Evolutionary conservation across 2,329 filamentous ascomycete species (phyloP).

Genomic region (Fusarium torulosum): DNA sequence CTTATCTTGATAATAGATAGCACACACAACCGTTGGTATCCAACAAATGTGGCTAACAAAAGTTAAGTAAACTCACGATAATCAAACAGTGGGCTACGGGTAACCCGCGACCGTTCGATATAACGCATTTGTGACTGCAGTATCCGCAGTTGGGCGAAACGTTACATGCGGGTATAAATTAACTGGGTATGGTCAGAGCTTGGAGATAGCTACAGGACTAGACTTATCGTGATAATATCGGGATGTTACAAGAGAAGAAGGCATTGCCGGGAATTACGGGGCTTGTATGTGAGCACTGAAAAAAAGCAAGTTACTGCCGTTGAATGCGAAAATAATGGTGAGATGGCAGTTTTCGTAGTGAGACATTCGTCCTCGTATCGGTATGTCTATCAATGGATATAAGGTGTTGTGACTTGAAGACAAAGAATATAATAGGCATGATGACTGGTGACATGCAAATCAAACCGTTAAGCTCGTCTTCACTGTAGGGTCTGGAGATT

Average conservation of each 20-base stretch:
- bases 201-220: slow-evolving; percentile 5
- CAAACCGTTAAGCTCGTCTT: slow-evolving; percentile 8
- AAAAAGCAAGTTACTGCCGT: neutral
- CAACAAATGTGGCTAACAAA: slow-evolving; percentile 4
- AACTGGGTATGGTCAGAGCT: slow-evolving; percentile 27
- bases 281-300: neutral
- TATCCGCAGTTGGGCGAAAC: slow-evolving; percentile 35
- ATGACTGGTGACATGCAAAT: slow-evolving; percentile 14
- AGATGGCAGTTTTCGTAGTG: slow-evolving; percentile 14
- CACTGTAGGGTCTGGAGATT: slow-evolving; percentile 7
- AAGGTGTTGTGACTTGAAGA: slow-evolving; percentile 1
- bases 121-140: neutral
- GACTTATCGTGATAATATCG: slow-evolving; percentile 20
- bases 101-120: slow-evolving; percentile 12
- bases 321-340: neutral
- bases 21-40: neutral
- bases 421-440: neutral
- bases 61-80: slow-evolving; percentile 9
- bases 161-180: slow-evolving; percentile 42
- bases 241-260: slow-evolving; percentile 27
- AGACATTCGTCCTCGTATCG: slow-evolving; percentile 12
- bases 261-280: slow-evolving; percentile 26
- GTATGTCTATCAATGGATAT: slow-evolving; percentile 11
- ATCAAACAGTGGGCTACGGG: slow-evolving; percentile 7
- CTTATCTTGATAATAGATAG: slow-evolving; percentile 12